Evolutionary conservation across 208 protist species (phyloP), one percentile per base, ranked within the genome.

Genomic region (Zelonia costaricensis): DNA sequence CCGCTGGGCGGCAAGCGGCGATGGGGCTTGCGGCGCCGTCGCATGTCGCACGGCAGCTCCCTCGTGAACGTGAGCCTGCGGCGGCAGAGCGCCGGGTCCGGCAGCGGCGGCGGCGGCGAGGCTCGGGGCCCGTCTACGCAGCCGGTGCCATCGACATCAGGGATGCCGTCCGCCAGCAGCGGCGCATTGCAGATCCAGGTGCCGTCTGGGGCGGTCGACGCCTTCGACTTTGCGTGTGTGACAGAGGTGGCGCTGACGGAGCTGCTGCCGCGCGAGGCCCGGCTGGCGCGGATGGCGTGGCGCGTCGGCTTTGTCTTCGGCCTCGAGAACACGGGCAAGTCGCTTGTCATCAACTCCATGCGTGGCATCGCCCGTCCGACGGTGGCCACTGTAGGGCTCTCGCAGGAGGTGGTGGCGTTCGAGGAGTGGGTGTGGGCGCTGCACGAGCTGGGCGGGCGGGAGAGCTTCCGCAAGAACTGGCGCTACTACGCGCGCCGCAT

Each of bases 301-400:
- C 82, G 86, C 31, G 64, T 70, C 2, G 86, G 85, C 20, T 68
- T 93, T 38, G 58, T 93, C 27, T 82, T 85, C 36, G 90, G 90
- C 9, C 67, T 95, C 22, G 78, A 89, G 62, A 80, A 91, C 74
- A 87, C 84, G 6, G 90, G 90, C 39, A 95, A 95, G 73, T 86
- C 86, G 25, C 80, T 91, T 15, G 77, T 95, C 51, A 61, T 84
- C 38, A 90, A 93, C 67, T 86, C 73, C 42, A 63, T 95, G 28
- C 78, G 80, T 12, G 86, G 87, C 18, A 35, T 86, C 27, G 72
- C 77, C 10, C 73, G 78, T 35, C 67, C 78, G 15, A 92, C 90
- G 7, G 73, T 91, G 55, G 76, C 90, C 28, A 92, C 84, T 18
- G 80, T 95, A 42, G 90, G 90, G 9, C 76, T 95, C 31, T 80